Base-by-base conservation (phyloP, 441 rosid species). In the Eruca vesicaria region DNA sequence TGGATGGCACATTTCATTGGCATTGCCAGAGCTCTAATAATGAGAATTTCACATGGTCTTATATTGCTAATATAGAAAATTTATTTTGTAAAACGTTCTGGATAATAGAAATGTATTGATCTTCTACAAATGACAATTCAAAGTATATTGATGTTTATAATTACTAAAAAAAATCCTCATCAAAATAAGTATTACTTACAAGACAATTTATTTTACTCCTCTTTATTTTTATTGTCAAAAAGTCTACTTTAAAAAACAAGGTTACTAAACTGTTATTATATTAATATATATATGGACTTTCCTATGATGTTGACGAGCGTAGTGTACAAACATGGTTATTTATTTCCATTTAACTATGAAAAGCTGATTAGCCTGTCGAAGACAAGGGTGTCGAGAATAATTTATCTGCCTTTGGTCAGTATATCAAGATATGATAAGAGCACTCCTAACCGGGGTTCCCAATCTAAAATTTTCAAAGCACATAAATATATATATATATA, bases 1-100 rank as follows among this genome's bases (percentile, higher is more conserved):
- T 74, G 72, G 78, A 74, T 59, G 72, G 31, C 78, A 52, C 78
- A 48, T 16, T 74, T 57, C 52, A 66, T 21, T 58, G 66, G 7
- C 63, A 38, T 63, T 63, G 29, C 59, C 70, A 23, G 38, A 28
- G 45, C 33, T 10, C 59, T 58, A 58, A 66, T 74, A 8, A 16
- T 3, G 67, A 48, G 38, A 14, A 59, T 66, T 45, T 74, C 78
- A 74, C 72, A 33, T 74, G 72, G 58, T 33, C 75, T 56, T 65
- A 28, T 6, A 14, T 26, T 35, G 52, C 3, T 72, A 55, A 65
- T 28, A 8, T 19, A 12, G 15, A 38, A 7, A 20, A 14, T 8
- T 8, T 0, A 16, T 3, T 38, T 38, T 26, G 16, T 33, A n/a
- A 38, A 28, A 55, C 31, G n/a, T 16, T 38, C 23, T 73, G 23